Conservation (phyloP, 352 stramenopile genomes). For the Phytophthora sojae region DNA sequence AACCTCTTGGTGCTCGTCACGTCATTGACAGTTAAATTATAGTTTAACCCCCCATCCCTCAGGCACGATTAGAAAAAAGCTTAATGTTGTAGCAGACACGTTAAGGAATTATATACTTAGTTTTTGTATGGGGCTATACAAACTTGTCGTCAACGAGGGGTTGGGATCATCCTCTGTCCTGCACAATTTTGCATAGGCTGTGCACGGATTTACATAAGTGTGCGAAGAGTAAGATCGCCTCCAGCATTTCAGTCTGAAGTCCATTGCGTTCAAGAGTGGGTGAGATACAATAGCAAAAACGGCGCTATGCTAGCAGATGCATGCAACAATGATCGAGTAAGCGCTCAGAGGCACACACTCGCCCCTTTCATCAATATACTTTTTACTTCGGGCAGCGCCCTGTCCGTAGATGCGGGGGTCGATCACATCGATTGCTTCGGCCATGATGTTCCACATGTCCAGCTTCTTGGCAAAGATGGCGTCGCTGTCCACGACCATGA, state of each 20-base stretch:
- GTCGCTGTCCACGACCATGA: too few relatives aligned
- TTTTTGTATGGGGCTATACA: not conserved
- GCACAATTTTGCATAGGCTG: not conserved
- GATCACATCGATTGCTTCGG: conserved; percentile 70
- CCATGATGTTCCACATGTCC: conserved; percentile 75
- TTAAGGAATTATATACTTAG: not conserved
- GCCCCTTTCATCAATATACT: too few relatives aligned
- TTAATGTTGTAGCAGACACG: not conserved
- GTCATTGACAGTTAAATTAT: too few relatives aligned
- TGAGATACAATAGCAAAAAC: conserved; percentile 11
- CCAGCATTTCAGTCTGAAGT: too few relatives aligned
- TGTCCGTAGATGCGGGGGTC: conserved; percentile 73
- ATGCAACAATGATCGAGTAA: too few relatives aligned
- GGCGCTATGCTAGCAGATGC: conserved; percentile 14
- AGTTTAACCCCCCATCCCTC: not conserved
- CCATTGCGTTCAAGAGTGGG: too few relatives aligned
- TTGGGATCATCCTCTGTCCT: not conserved
- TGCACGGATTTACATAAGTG: not conserved
- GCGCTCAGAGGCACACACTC: too few relatives aligned
- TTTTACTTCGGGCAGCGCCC: conserved; percentile 60
- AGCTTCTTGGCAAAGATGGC: conserved; percentile 66
- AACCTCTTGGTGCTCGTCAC: too few relatives aligned
- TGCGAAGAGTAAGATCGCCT: not conserved
- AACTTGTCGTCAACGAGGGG: not conserved
- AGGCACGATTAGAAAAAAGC: not conserved